These are phyloP conservation scores for Neurospora sp. DNA, from an alignment of 495 filamentous ascomycete genomes.

Conservation along the genomic window DNA sequence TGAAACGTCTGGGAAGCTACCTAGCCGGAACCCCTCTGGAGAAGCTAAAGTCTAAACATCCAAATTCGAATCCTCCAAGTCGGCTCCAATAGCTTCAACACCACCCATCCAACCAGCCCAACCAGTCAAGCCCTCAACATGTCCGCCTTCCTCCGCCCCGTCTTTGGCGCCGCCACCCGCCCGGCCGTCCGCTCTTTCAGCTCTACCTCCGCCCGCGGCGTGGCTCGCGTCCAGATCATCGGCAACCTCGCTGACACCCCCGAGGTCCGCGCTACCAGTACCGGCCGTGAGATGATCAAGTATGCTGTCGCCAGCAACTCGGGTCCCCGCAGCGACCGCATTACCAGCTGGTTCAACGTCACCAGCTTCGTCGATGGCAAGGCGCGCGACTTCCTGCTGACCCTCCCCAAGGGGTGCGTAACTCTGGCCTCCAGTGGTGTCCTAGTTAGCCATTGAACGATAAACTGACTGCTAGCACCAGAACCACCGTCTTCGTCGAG, in stretches of 20 bases:
- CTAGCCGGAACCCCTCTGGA: background rate
- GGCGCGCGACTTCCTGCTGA: conserved; percentile 53
- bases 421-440: background rate
- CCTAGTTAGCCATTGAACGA: background rate
- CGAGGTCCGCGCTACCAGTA: conserved; percentile 54
- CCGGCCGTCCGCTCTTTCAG: conserved; percentile 45
- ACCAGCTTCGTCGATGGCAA: conserved; percentile 53
- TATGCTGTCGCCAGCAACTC: conserved; percentile 54
- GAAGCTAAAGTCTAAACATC: background rate
- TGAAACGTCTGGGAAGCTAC: background rate
- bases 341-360: conserved; percentile 71
- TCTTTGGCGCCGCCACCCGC: conserved; percentile 21
- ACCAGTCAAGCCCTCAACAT: conserved; percentile 10
- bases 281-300: conserved; percentile 55
- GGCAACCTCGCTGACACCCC: conserved; percentile 65
- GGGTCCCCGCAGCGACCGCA: conserved; percentile 49
- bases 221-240: conserved; percentile 58
- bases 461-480: conserved; percentile 19
- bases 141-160: conserved; percentile 36
- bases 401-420: conserved; percentile 70
- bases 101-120: background rate
- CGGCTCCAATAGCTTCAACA: background rate
- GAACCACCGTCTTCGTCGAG: conserved; percentile 62
- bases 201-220: conserved; percentile 44
- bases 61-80: background rate